Evolutionary conservation across 257 asterid species (phyloP).

Genomic region (Gardenia jasminoides): DNA sequence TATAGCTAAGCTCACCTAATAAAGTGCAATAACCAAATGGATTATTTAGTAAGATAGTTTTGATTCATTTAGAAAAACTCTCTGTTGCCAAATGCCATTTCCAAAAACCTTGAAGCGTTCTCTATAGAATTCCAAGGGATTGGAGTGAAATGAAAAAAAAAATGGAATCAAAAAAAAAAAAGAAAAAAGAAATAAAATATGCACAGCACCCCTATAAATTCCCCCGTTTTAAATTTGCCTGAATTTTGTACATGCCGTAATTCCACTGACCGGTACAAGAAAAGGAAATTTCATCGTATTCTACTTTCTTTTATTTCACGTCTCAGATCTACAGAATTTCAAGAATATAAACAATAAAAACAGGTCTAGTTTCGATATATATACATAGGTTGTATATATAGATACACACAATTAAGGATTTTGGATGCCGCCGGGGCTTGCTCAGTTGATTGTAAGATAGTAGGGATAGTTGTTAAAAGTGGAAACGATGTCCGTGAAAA

Average conservation of each 20-base stretch:
- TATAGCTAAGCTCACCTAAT: no score
- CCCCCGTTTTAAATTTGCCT: background rate
- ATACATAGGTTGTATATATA: no score
- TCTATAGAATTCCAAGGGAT: background rate
- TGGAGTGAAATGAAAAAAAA: background rate
- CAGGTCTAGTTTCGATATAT: background rate
- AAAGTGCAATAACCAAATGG: no score
- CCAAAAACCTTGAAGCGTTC: background rate
- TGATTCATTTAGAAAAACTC: background rate
- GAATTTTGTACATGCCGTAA: background rate
- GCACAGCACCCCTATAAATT: background rate
- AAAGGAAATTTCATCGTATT: background rate
- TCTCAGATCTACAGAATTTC: background rate
- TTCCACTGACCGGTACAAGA: background rate
- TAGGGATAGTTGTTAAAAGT: background rate
- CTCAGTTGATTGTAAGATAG: background rate
- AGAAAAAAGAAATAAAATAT: background rate
- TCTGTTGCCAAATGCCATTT: background rate
- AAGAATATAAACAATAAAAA: no score
- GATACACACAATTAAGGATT: background rate
- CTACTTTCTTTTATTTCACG: background rate
- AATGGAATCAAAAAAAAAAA: background rate
- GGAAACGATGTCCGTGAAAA: slow-evolving; percentile 11
- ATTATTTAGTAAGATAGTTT: no score
- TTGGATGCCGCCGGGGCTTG: background rate